phyloP scores from a whole-genome alignment of 306 rosid species.

The Hylodesmum podocarpum region DNA sequence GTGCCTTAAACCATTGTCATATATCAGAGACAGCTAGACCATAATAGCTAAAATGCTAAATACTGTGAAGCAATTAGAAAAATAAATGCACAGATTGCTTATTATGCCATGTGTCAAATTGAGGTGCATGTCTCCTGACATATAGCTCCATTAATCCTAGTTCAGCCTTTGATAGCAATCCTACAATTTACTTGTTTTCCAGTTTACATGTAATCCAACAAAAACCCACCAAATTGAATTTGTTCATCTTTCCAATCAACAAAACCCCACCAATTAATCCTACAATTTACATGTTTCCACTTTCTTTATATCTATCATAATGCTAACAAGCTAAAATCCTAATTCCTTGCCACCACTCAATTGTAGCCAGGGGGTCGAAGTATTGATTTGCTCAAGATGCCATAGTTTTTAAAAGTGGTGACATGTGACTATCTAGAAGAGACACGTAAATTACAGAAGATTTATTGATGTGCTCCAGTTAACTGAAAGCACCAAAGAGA shows the following conservation, averaged over 20 bases:
- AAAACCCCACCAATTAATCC: not conserved
- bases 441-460: not conserved
- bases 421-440: not conserved
- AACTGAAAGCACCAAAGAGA: slow-evolving; percentile 10
- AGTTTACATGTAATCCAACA: no score
- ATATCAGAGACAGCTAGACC: not conserved
- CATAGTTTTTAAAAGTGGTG: not conserved
- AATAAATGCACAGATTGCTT: not conserved
- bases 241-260: not conserved
- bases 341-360: not conserved
- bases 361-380: not conserved
- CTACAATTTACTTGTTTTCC: no score
- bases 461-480: slow-evolving; percentile 15
- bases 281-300: not conserved
- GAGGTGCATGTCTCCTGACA: not conserved
- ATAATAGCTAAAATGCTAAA: not conserved
- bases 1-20: not conserved
- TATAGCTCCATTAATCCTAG: not conserved
- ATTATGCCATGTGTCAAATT: not conserved
- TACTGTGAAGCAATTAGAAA: not conserved
- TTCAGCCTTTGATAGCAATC: not conserved
- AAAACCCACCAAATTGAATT: no score
- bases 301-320: not conserved
- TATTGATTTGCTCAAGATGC: not conserved
- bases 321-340: not conserved